Conservation (phyloP, 805 yeast genomes). For the Kuraishia ogatae region DNA sequence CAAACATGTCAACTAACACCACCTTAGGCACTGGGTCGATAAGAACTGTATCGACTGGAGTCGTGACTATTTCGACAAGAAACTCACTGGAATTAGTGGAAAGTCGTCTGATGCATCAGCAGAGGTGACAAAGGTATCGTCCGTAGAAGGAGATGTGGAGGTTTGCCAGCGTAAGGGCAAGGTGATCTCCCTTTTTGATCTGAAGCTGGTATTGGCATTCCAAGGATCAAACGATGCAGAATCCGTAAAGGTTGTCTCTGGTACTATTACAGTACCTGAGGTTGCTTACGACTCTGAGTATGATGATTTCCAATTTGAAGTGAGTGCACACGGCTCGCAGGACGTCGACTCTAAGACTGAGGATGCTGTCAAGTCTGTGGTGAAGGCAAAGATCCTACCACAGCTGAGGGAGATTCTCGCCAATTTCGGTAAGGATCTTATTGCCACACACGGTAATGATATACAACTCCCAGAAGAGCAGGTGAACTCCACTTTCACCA, state of each 20-base stretch:
- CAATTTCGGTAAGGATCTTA: constrained; percentile 71
- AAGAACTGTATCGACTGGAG: constrained; percentile 95
- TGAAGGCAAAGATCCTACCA: constrained; percentile 54
- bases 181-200: constrained; percentile 84
- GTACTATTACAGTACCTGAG: constrained; percentile 82
- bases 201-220: constrained; percentile 56
- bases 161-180: constrained; percentile 97
- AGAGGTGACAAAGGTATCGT: constrained; percentile 35
- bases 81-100: constrained; percentile 42
- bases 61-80: constrained; percentile 58
- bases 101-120: constrained; percentile 22
- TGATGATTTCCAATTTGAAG: constrained; percentile 80
- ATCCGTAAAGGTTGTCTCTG: constrained; percentile 37
- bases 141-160: constrained; percentile 91
- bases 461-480: constrained; percentile 54
- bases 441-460: constrained; percentile 69
- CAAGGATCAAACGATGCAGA: constrained; percentile 35
- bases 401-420: constrained; percentile 50
- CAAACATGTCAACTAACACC: constrained; percentile 11
- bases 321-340: constrained; percentile 53
- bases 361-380: constrained; percentile 43
- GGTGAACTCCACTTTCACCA: constrained; percentile 48
- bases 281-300: constrained; percentile 85
- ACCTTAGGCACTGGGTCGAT: constrained; percentile 88
- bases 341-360: constrained; percentile 27